Evolutionary conservation across 108 stramenopile species (phyloP), one percentile per base, ranked within the genome.

Genomic region (Skeletonema costatum): DNA sequence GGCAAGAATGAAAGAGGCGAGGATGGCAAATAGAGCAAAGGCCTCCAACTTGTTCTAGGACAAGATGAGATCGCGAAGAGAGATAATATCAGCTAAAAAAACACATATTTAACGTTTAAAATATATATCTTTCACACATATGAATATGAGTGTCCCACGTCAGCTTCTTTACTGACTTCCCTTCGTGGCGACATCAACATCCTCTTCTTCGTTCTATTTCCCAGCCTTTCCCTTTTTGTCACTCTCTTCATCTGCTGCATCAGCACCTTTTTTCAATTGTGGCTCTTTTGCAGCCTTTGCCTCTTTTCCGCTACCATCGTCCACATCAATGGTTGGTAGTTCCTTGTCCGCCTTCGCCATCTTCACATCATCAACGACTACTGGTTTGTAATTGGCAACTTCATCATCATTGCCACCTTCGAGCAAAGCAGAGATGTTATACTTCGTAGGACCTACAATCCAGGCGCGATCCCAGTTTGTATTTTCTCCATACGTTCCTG

Each of bases 1-100:
- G 61, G 42, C 84, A 10, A 71, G 70, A 6, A 94, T 94, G 93
- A 81, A 83, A 70, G 81, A 76, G 68, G 87, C 91, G 0, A 71
- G 93, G 8, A 76, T 68, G 38, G 50, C 69, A 48, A 94, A 94
- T 81, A 81, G 92, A 60, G 44, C 74, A 1, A 85, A 77, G 10
- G 16, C 64, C 38, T 25, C 25, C 0, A 25, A 25, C 25, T 25
- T 25, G 25, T 25, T 25, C 25, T 25, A 25, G 25, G 25, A 25
- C 25, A 25, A 25, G 25, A 25, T 25, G 25, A 25, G 21, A 29
- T 35, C 33, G 63, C 14, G 16, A 46, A 46, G 1, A 41, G 2
- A 12, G 11, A 41, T 11, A 10, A 41, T 41, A 41, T 11, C 10
- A 41, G 5, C 1, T 36, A 42, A 46, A 0, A 46, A n/a, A n/a